Percentiles rank a stretch among this genome's conserved stretches.
Evolutionary conservation across 805 yeast species (phyloP).

Genomic region (Pichia ethanolica): DNA sequence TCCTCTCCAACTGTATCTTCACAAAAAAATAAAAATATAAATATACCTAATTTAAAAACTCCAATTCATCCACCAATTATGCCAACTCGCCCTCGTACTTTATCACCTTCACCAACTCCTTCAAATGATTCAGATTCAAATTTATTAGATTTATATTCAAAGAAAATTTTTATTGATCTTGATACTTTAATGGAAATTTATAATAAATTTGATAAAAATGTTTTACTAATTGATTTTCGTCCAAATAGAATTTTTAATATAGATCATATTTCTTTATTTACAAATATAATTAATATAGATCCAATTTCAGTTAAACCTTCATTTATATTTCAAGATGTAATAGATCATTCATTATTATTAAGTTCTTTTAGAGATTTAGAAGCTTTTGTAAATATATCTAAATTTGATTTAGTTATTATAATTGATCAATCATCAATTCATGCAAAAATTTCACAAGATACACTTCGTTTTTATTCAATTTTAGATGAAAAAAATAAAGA

Average conservation of each 20-base stretch:
- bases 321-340: conserved; percentile 60
- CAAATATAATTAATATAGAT: conserved; percentile 64
- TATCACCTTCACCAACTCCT: conserved; percentile 2
- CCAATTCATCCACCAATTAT: background rate
- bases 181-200: conserved; percentile 19
- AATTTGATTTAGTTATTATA: conserved; percentile 57
- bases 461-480: conserved; percentile 29
- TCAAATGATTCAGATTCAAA: background rate
- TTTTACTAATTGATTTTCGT: conserved; percentile 70
- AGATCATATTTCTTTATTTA: conserved; percentile 51
- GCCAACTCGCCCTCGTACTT: background rate
- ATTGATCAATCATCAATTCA: conserved; percentile 42
- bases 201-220: conserved; percentile 21
- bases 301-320: conserved; percentile 50
- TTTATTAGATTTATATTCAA: background rate
- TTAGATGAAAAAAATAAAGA: conserved; percentile 32
- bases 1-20: background rate
- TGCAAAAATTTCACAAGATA: conserved; percentile 13
- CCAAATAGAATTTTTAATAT: conserved; percentile 49
- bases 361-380: conserved; percentile 50
- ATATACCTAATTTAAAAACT: background rate
- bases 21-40: background rate
- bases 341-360: conserved; percentile 47
- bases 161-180: conserved; percentile 3
- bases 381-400: conserved; percentile 44